Evolutionary conservation across 164 flowering plant species (phyloP).

Genomic region (Taxillus chinensis): DNA sequence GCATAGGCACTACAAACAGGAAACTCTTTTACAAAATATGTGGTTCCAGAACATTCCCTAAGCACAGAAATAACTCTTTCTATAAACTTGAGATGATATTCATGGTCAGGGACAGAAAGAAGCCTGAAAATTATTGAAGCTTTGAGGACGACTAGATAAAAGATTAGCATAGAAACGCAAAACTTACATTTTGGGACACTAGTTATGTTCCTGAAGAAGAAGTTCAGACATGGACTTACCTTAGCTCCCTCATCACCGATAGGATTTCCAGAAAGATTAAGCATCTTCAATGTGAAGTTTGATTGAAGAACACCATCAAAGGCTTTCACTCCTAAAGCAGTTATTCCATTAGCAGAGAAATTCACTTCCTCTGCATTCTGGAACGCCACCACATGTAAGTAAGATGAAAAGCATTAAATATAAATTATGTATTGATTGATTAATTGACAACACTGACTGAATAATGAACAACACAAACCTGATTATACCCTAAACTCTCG

Average conservation of each 20-base stretch:
- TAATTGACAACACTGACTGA: neutral
- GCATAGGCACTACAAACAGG: constrained; percentile 48
- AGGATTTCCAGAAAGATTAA: constrained; percentile 86
- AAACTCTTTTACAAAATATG: neutral
- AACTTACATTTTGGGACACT: too few relatives aligned
- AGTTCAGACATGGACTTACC: constrained; percentile 30
- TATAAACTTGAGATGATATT: too few relatives aligned
- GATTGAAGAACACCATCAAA: constrained; percentile 92
- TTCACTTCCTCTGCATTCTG: constrained; percentile 82
- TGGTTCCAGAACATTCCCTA: too few relatives aligned
- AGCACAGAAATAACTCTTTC: too few relatives aligned
- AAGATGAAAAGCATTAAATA: too few relatives aligned
- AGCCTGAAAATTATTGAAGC: too few relatives aligned
- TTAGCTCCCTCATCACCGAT: constrained; percentile 96
- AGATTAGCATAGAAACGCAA: neutral
- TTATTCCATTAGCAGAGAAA: constrained; percentile 93
- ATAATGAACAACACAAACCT: constrained; percentile 34
- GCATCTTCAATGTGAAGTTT: constrained; percentile 57
- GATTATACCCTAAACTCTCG: constrained; percentile 85
- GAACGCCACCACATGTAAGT: constrained; percentile 7
- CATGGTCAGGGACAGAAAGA: too few relatives aligned
- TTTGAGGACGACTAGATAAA: too few relatives aligned
- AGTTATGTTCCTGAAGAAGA: neutral
- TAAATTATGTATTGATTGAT: neutral
- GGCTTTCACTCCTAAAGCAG: constrained; percentile 83